Percentiles rank a stretch among this genome's conserved stretches.
Evolutionary conservation across 257 asterid genomes (phyloP).

Genomic region (Vinca minor): DNA sequence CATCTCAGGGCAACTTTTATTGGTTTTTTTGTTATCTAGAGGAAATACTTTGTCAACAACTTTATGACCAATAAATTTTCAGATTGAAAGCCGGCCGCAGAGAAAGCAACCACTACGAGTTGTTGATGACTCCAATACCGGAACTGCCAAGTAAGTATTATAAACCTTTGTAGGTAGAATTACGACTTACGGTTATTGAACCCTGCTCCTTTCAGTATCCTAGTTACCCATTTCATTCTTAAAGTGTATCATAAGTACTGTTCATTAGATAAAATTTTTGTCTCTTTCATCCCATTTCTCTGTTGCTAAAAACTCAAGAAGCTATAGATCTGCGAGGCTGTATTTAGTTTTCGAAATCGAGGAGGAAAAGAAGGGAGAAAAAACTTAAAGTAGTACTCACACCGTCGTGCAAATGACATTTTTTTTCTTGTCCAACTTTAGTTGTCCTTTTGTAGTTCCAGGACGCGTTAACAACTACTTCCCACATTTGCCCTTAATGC

Average conservation of each 20-base stretch:
- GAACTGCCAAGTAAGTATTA: constrained; percentile 27
- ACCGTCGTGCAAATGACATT: too few relatives aligned
- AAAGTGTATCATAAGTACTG: too few relatives aligned
- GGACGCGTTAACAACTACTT: too few relatives aligned
- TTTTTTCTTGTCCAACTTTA: too few relatives aligned
- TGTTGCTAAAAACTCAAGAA: neutral
- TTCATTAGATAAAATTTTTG: too few relatives aligned
- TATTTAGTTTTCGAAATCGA: neutral
- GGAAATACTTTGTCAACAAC: neutral
- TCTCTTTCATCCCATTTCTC: neutral
- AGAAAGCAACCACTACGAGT: constrained; percentile 24
- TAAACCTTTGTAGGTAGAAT: too few relatives aligned
- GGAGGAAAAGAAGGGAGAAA: too few relatives aligned
- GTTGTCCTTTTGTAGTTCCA: too few relatives aligned
- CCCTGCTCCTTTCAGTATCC: too few relatives aligned
- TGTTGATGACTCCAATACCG: constrained; percentile 22
- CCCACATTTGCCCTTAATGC: too few relatives aligned
- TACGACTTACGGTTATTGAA: neutral
- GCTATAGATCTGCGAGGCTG: neutral
- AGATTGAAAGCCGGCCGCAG: constrained; percentile 32
- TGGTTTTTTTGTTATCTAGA: neutral
- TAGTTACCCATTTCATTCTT: too few relatives aligned
- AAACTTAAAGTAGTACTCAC: too few relatives aligned
- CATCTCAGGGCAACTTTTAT: neutral
- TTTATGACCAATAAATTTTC: constrained; percentile 2